Base-by-base conservation (phyloP, 352 stramenopile species). In the Globisporangium nunn region DNA sequence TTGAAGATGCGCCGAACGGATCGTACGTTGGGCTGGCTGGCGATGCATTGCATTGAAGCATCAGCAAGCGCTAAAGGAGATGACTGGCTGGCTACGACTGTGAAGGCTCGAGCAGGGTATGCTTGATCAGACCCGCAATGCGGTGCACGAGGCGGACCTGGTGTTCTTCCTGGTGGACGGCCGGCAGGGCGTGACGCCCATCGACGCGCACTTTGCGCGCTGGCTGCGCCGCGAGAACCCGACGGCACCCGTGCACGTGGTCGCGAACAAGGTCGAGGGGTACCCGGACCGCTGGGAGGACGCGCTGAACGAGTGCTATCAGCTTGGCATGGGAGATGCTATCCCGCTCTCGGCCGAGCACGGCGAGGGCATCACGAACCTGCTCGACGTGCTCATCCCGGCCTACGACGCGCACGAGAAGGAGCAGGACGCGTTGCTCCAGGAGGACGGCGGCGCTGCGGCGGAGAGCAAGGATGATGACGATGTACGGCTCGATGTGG, bases 121-220 rank as follows among this genome's bases (percentile, higher is more conserved):
- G 80, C 67, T 93, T 18, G 69, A 83, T 51, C 83, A 93, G 70
- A 91, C 81, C 40, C 63, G 76, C 49, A 71, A 75, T 8, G 83
- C 83, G 1, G 71, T 93, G 44, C 81, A 93, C 52, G 83, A 93
- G 43, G 81, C 81, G 4, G 78, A 93, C 55, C 53, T 93, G 31
- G 71, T 91, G 15, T 87, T 93, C 56, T 93, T 93, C 54, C 59
- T 93, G 18, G 71, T 93, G 23, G 83, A 93, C 55, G 83, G 81
- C 5, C 78, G 83, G 4, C 80, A 93, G 54, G 81, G 83, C 0
- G 68, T 93, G 50, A 93, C 83, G 51, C 76, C 78, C 33, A 81
- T 93, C 50, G 83, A 93, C 66, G 72, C 70, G 63, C 79, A 93
- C 62, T 93, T 93, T 59, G 72, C 80, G 57, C 70, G 80, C 1